Conservation (phyloP, 129 eudicot genomes). For the Flaveria linearis region DNA sequence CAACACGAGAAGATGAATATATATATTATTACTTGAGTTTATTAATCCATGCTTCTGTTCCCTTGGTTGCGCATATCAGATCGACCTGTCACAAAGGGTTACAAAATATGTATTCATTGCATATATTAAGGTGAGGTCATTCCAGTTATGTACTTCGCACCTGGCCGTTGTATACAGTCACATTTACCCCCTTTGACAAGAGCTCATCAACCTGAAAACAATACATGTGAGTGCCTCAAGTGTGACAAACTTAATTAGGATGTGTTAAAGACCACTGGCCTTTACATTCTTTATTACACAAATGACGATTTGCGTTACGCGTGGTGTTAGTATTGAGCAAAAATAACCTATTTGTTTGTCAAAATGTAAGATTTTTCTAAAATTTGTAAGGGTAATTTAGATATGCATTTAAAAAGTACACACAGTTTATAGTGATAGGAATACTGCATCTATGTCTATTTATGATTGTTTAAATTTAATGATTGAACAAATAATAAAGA, state of each 20-base stretch:
- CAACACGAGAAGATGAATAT: neutral
- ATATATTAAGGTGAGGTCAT: neutral
- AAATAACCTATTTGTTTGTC: too few species aligned
- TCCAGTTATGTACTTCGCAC: constrained; percentile 11
- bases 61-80: constrained; percentile 62
- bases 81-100: constrained; percentile 42
- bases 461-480: too few species aligned
- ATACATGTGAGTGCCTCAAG: neutral
- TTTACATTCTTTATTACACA: too few species aligned
- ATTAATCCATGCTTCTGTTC: constrained; percentile 57
- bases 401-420: too few species aligned
- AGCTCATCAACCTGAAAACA: constrained; percentile 52
- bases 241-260: neutral
- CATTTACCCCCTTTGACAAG: constrained; percentile 48
- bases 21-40: constrained; percentile 51
- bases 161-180: constrained; percentile 59
- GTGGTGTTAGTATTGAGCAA: too few species aligned
- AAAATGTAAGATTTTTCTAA: too few species aligned
- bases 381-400: too few species aligned
- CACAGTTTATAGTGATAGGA: too few species aligned
- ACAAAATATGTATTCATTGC: neutral
- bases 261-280: too few species aligned
- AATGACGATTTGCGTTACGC: too few species aligned
- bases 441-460: too few species aligned
- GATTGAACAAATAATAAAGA: too few species aligned